Evolutionary conservation across 2,329 filamentous ascomycete genomes (phyloP).

Genomic region (Neonectria ditissima): DNA sequence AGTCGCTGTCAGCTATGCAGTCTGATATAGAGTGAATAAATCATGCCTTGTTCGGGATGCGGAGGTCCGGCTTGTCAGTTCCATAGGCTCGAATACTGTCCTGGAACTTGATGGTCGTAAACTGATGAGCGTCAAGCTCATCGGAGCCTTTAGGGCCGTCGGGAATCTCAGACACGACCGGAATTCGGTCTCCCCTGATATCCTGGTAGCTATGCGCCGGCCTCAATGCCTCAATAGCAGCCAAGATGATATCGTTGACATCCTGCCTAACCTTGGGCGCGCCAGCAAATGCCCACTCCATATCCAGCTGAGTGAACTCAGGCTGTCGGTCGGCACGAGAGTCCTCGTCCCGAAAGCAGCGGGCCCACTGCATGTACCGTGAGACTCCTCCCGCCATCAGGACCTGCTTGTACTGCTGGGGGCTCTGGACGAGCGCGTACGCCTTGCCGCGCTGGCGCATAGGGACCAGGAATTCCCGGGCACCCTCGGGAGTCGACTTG

Average conservation of each 20-base stretch:
- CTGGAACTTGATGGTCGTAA: constrained; percentile 52
- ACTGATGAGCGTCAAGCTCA: constrained; percentile 46
- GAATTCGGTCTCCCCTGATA: constrained; percentile 55
- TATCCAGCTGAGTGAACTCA: constrained; percentile 93
- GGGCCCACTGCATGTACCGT: constrained; percentile 91
- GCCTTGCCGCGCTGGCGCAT: constrained; percentile 80
- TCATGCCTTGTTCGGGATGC: constrained; percentile 74
- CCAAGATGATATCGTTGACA: constrained; percentile 51
- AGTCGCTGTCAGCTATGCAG: constrained; percentile 32
- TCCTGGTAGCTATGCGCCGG: constrained; percentile 71
- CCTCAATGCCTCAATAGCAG: constrained; percentile 43
- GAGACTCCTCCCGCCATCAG: constrained; percentile 90
- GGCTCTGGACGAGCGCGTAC: constrained; percentile 94
- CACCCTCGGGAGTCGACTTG: constrained; percentile 97
- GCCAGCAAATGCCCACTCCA: constrained; percentile 90
- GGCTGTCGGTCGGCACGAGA: constrained; percentile 92
- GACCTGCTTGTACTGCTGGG: constrained; percentile 98
- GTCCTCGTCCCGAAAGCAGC: constrained; percentile 96
- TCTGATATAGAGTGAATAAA: neutral
- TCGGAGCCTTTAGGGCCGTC: constrained; percentile 17
- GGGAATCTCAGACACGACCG: constrained; percentile 46
- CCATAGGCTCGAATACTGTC: constrained; percentile 81
- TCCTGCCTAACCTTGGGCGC: constrained; percentile 54
- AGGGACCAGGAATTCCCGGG: constrained; percentile 93
- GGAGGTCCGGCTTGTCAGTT: constrained; percentile 91